A percentile compares a stretch with the other conserved stretches of the same genome.
Evolutionary conservation across 2,329 filamentous ascomycete genomes (phyloP).

Genomic region (Colletotrichum musae): DNA sequence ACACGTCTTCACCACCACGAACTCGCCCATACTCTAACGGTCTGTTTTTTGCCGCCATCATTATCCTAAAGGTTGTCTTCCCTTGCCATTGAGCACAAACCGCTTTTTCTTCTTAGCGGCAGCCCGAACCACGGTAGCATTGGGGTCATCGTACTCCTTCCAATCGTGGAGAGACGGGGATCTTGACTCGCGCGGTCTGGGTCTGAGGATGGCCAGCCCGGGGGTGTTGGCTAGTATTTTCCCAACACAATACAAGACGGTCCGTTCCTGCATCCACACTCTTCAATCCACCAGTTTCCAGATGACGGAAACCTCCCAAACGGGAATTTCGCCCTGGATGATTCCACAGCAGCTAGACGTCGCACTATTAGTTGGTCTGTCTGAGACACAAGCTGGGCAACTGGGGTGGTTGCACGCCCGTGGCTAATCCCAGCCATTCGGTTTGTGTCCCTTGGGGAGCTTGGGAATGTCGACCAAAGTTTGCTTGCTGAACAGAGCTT

Average conservation of each 20-base stretch:
- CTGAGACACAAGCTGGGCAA: constrained; percentile 25
- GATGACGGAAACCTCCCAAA: constrained; percentile 13
- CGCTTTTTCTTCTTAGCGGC: constrained; percentile 16
- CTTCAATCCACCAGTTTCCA: constrained; percentile 1
- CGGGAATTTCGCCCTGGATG: constrained; percentile 23
- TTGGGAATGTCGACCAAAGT: constrained; percentile 12
- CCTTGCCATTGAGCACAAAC: constrained; percentile 31
- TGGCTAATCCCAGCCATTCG: constrained; percentile 15
- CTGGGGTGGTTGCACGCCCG: constrained; percentile 11
- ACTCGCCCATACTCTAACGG: constrained; percentile 3
- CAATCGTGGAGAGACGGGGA: constrained; percentile 35
- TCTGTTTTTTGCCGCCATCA: constrained; percentile 11
- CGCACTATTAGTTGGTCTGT: constrained; percentile 17
- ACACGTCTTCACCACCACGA: constrained; percentile 2
- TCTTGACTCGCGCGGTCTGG: constrained; percentile 34
- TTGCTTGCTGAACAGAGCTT: background rate
- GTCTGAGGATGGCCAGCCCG: constrained; percentile 5
- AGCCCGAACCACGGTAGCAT: constrained; percentile 26
- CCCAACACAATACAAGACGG: constrained; percentile 6
- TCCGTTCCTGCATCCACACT: constrained; percentile 16
- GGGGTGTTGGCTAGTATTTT: constrained; percentile 9
- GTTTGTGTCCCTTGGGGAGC: constrained; percentile 16
- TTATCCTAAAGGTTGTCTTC: background rate
- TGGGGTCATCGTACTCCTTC: constrained; percentile 28
- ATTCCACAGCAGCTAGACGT: constrained; percentile 32